phyloP scores from a whole-genome alignment of 345 rosid species.

The Euphorbia tirucalli region DNA sequence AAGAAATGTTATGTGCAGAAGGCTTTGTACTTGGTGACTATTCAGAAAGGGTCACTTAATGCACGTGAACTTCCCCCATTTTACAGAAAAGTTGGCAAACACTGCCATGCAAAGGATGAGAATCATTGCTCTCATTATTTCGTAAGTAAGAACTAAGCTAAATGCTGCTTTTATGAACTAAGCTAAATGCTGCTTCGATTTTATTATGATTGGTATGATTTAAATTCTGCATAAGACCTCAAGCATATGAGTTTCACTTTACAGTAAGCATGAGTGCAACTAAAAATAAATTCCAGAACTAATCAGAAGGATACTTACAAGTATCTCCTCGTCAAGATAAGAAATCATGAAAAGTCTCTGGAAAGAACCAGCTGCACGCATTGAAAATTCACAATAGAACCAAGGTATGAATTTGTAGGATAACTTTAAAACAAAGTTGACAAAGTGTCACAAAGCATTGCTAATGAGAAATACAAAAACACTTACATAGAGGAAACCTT shows the following conservation, averaged over 20 bases:
- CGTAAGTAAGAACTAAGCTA: background rate
- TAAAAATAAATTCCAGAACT: background rate
- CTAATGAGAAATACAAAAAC: slow-evolving; percentile 3
- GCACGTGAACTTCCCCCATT: background rate
- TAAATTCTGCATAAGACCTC: background rate
- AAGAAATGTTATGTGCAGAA: background rate
- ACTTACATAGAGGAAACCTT: slow-evolving; percentile 81
- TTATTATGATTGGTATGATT: background rate
- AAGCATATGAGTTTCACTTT: background rate
- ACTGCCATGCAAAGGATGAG: background rate
- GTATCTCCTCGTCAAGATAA: slow-evolving; percentile 84
- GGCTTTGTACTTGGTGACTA: background rate
- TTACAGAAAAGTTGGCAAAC: background rate
- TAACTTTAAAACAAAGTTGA: background rate
- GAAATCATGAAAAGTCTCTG: slow-evolving; percentile 94
- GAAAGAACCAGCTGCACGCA: slow-evolving; percentile 67
- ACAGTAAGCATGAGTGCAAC: background rate
- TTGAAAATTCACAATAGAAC: slow-evolving; percentile 5
- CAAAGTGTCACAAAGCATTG: background rate
- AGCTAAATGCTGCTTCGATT: background rate
- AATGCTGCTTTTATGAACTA: background rate
- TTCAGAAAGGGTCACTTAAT: background rate
- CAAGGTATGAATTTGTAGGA: background rate
- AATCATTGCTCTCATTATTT: background rate
- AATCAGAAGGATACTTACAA: slow-evolving; percentile 17